Percentiles rank a stretch among this genome's conserved stretches.
Conservation (phyloP, 192 early-diverging fungal genomes). For the Rhizoclosmatium sp. region DNA sequence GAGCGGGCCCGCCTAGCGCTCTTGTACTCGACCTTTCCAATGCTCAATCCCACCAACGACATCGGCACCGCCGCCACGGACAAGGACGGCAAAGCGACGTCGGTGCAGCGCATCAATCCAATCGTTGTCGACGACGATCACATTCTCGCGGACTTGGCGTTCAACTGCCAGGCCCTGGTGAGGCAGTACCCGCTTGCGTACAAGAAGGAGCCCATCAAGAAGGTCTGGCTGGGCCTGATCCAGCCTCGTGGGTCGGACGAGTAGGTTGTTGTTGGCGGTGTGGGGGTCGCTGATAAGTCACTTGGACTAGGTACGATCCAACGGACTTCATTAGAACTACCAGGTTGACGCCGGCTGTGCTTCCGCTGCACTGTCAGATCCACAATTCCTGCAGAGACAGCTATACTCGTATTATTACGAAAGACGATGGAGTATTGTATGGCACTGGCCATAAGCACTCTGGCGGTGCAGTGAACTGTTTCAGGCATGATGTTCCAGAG, state of each 20-base stretch:
- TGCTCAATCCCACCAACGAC: constrained; percentile 3
- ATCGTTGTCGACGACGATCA: constrained; percentile 31
- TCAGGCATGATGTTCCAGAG: not conserved
- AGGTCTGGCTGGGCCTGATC: not conserved
- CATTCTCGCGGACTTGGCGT: constrained; percentile 29
- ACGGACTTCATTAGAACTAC: constrained; percentile 8
- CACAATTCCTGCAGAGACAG: constrained; percentile 23
- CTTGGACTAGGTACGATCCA: constrained; percentile 10
- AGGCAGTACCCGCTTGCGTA: constrained; percentile 10
- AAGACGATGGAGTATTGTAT: constrained; percentile 6
- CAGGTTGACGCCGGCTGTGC: constrained; percentile 3
- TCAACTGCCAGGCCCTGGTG: constrained; percentile 19
- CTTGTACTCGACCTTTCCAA: not conserved
- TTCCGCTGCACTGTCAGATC: constrained; percentile 2
- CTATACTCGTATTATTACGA: constrained; percentile 14
- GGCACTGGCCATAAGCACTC: not conserved
- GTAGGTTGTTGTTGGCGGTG: constrained; percentile 1
- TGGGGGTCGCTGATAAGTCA: not conserved
- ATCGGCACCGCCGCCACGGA: not conserved
- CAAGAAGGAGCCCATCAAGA: not conserved
- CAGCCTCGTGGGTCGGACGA: not conserved
- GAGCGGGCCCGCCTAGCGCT: not conserved
- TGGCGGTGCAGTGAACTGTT: not conserved
- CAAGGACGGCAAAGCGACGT: not conserved
- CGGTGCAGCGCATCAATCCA: constrained; percentile 14